Evolutionary conservation across 768 basidiomycete species (phyloP).

Genomic region (Lactarius deliciosus): DNA sequence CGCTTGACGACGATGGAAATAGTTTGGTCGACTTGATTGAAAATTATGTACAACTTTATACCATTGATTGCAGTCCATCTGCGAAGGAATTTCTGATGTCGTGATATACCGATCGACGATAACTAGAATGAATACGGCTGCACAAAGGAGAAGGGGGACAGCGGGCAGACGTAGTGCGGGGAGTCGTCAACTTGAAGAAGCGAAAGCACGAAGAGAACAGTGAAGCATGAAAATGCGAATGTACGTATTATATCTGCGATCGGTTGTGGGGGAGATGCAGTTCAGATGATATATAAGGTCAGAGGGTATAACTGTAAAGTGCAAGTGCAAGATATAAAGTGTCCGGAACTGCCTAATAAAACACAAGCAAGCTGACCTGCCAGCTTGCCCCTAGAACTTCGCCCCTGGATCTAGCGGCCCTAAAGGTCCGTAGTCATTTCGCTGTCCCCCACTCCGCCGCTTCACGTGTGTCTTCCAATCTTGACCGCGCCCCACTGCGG

Average conservation of each 20-base stretch:
- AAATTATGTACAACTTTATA: not conserved
- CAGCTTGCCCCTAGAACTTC: slow-evolving; percentile 30
- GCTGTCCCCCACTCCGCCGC: slow-evolving; percentile 41
- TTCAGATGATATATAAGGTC: slow-evolving; percentile 18
- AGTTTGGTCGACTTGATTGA: not conserved
- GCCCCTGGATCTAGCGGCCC: slow-evolving; percentile 43
- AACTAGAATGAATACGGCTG: slow-evolving; percentile 20
- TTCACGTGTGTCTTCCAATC: slow-evolving; percentile 44
- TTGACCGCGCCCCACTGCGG: slow-evolving; percentile 35
- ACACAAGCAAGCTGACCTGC: slow-evolving; percentile 25
- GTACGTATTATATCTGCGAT: slow-evolving; percentile 23
- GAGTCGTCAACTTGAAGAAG: slow-evolving; percentile 17
- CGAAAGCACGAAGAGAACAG: slow-evolving; percentile 20
- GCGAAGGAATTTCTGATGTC: slow-evolving; percentile 24
- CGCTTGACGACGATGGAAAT: not conserved
- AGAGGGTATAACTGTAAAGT: slow-evolving; percentile 27
- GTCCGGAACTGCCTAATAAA: slow-evolving; percentile 14
- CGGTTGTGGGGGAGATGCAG: slow-evolving; percentile 18
- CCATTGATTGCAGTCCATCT: slow-evolving; percentile 1
- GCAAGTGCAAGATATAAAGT: slow-evolving; percentile 26
- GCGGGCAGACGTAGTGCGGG: slow-evolving; percentile 1
- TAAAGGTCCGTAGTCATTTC: slow-evolving; percentile 48
- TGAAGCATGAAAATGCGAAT: slow-evolving; percentile 21
- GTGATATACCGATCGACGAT: slow-evolving; percentile 25
- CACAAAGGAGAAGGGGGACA: slow-evolving; percentile 10